A percentile compares a stretch with the other conserved stretches of the same genome.
Conservation (phyloP, 2,329 filamentous ascomycete genomes). For the Graphilbum fragrans region DNA sequence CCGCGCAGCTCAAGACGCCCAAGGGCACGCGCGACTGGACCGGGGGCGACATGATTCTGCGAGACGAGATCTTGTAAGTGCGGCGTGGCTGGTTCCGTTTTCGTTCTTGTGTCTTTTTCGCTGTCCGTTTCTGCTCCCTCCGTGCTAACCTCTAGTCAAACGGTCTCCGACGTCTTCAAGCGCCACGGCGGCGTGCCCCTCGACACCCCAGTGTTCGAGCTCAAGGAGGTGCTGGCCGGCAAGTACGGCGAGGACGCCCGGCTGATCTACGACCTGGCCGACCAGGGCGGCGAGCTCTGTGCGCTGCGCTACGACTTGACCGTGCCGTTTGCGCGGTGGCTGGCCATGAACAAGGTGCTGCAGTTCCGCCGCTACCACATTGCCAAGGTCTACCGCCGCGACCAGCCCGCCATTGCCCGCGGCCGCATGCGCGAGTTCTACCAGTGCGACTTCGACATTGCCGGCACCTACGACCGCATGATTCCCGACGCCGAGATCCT, state of each 20-base stretch:
- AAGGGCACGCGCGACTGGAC: constrained; percentile 68
- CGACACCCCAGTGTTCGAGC: constrained; percentile 65
- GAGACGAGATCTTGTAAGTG: constrained; percentile 49
- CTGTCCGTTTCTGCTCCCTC: background rate
- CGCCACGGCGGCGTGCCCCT: constrained; percentile 60
- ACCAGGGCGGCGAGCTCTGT: constrained; percentile 73
- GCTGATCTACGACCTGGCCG: constrained; percentile 58
- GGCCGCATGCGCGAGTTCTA: constrained; percentile 94
- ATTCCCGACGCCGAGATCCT: constrained; percentile 85
- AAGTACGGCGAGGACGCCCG: constrained; percentile 60
- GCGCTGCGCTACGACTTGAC: constrained; percentile 66
- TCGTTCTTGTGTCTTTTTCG: background rate
- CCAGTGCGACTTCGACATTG: constrained; percentile 95
- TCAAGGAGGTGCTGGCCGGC: constrained; percentile 52
- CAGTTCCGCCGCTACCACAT: constrained; percentile 92
- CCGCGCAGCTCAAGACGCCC: constrained; percentile 53
- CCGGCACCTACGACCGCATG: constrained; percentile 79
- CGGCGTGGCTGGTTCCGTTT: no score
- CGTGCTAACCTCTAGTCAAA: constrained; percentile 9
- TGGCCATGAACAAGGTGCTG: constrained; percentile 81
- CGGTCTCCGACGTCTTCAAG: constrained; percentile 15
- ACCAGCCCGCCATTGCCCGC: constrained; percentile 59
- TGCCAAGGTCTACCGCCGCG: constrained; percentile 64
- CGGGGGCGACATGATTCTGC: constrained; percentile 54
- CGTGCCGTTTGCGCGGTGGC: constrained; percentile 63